Evolutionary conservation across 371 early-diverging fungal genomes (phyloP), one percentile per base, ranked within the genome.

Genomic region (Modicella reniformis): DNA sequence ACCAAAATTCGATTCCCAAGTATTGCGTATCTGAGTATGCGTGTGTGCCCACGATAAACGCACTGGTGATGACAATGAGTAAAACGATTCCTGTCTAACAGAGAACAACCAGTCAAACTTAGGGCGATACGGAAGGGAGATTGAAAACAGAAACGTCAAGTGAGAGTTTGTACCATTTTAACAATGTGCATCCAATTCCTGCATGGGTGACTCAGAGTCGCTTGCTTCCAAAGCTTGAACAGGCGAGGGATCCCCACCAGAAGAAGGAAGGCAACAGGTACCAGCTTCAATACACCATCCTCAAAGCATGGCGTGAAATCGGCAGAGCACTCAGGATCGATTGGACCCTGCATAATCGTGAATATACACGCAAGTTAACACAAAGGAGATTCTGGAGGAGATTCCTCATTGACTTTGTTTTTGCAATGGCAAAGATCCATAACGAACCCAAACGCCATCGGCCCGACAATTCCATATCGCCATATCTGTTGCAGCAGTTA

Each of bases 301-400:
- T 92, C 92, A 65, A 91, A 93, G 74, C 94, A 93, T 26, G 89
- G 88, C 13, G 92, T 89, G 41, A 92, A 90, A 76, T 93, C 92
- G 12, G 91, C 84, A 9, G 83, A 64, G 29, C 91, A 84, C 15
- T 73, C 62, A 19, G 59, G 61, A 32, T 87, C 85, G 81, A 87
- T 88, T 1, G 94, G 92, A 19, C 94, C 92, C 91, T 91, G 76
- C 32, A 53, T 25, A 9, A 19, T 15, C 13, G 10, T 25, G 19
- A 23, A 19, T 1, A n/a, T 29, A 5, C 2, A 15, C n/a, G n/a
- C n/a, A n/a, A n/a, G n/a, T n/a, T n/a, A n/a, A 7, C 32, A 57
- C 34, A 25, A 57, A 12, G 0, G 25, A 19, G 37, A 9, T 29
- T 40, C 5, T 7, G 12, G 8, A 54, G 29, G n/a, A 37, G 7